Percentiles rank a stretch among this genome's conserved stretches.
Evolutionary conservation across 441 rosid species (phyloP).

Genomic region (Syzygium syzygioides): DNA sequence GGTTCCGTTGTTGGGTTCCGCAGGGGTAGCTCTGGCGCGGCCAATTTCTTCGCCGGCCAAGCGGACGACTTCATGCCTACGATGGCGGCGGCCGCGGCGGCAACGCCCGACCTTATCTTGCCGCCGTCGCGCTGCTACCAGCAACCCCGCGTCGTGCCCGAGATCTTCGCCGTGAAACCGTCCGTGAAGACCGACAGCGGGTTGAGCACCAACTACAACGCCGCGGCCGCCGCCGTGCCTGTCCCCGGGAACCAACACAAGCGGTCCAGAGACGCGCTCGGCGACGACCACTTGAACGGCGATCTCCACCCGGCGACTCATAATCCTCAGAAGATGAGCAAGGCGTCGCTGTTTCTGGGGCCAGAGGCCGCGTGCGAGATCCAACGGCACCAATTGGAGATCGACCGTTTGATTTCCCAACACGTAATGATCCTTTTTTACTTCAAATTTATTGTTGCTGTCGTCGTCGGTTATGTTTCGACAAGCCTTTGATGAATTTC

Average conservation of each 20-base stretch:
- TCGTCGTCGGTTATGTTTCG: neutral
- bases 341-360: constrained; percentile 22
- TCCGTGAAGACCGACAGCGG: neutral
- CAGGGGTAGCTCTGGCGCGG: neutral
- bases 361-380: constrained; percentile 30
- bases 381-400: constrained; percentile 39
- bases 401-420: constrained; percentile 31
- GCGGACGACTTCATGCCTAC: neutral
- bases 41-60: neutral
- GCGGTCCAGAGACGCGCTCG: neutral
- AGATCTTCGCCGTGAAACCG: neutral
- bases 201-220: neutral
- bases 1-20: neutral
- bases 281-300: neutral
- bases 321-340: neutral
- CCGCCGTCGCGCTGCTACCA: neutral
- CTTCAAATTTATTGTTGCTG: neutral
- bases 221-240: neutral
- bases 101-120: neutral
- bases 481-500: neutral
- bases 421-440: constrained; percentile 21
- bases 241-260: neutral
- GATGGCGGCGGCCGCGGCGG: neutral
- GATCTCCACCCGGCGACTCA: neutral
- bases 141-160: neutral